phyloP scores from a whole-genome alignment of 345 rosid genomes.

The Leavenworthia alabamica region DNA sequence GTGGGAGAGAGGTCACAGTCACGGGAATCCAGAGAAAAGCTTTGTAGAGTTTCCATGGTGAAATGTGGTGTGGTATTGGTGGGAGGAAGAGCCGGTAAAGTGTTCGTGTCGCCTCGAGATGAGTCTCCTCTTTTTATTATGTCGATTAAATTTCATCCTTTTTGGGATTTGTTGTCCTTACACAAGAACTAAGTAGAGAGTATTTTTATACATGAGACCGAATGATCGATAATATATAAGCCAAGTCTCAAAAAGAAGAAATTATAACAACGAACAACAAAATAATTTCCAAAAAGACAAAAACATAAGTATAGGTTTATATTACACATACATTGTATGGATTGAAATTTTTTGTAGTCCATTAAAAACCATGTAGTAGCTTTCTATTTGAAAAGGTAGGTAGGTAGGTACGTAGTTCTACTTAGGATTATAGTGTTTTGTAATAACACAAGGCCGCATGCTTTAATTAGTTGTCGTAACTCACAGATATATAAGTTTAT shows the following conservation, averaged over 20 bases:
- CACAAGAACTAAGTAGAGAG: neutral
- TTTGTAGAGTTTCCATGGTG: constrained; percentile 49
- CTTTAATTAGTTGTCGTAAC: constrained; percentile 13
- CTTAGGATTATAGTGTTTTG: neutral
- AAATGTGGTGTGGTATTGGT: constrained; percentile 23
- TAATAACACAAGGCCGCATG: constrained; percentile 26
- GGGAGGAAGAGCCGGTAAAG: constrained; percentile 98
- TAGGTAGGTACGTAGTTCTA: no score
- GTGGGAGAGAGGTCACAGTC: constrained; percentile 18
- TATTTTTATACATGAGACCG: neutral
- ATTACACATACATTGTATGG: neutral
- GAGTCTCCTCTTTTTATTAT: constrained; percentile 9
- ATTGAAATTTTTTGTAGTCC: no score
- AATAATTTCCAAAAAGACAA: neutral
- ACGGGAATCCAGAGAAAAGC: constrained; percentile 54
- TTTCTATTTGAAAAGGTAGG: neutral
- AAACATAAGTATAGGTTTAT: neutral
- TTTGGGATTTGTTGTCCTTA: constrained; percentile 12
- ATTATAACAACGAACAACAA: no score
- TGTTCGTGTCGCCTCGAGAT: constrained; percentile 95
- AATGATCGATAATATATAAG: neutral
- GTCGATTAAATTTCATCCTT: constrained; percentile 3
- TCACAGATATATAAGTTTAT: neutral
- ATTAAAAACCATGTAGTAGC: neutral
- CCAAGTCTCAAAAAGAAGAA: neutral